These are phyloP conservation scores for Piper longum DNA, from an alignment of 164 flowering plant genomes.

Conservation along the genomic window DNA sequence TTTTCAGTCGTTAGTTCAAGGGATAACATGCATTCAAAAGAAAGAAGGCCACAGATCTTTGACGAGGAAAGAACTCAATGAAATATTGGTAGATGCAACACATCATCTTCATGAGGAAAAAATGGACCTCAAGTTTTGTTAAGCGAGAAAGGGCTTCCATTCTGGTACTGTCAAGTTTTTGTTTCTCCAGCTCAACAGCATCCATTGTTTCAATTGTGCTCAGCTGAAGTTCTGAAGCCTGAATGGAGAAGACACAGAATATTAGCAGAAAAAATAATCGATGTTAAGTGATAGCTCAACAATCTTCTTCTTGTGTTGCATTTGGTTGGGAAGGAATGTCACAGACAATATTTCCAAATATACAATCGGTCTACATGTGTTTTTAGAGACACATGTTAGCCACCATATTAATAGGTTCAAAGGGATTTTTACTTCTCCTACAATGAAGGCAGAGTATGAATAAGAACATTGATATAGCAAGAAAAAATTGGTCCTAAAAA, in stretches of 20 bases:
- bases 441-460: too few species aligned
- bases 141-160: conserved; percentile 66
- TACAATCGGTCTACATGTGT: too few species aligned
- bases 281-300: background rate
- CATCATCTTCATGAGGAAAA: conserved; percentile 4
- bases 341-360: background rate
- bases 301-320: background rate
- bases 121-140: conserved; percentile 71
- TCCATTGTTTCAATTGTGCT: conserved; percentile 86
- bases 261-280: background rate
- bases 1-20: background rate
- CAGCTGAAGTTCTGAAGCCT: conserved; percentile 85
- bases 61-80: background rate
- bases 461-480: too few species aligned
- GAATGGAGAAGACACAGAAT: conserved; percentile 1
- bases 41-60: background rate
- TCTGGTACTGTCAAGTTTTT: conserved; percentile 81
- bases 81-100: background rate
- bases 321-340: background rate
- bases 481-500: too few species aligned
- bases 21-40: background rate
- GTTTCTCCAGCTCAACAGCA: conserved; percentile 89
- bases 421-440: too few species aligned
- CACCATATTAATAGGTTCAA: too few species aligned
- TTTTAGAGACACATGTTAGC: too few species aligned